Conservation (phyloP, 1,139 yeast species). For the Nakaseomyces sp. region DNA sequence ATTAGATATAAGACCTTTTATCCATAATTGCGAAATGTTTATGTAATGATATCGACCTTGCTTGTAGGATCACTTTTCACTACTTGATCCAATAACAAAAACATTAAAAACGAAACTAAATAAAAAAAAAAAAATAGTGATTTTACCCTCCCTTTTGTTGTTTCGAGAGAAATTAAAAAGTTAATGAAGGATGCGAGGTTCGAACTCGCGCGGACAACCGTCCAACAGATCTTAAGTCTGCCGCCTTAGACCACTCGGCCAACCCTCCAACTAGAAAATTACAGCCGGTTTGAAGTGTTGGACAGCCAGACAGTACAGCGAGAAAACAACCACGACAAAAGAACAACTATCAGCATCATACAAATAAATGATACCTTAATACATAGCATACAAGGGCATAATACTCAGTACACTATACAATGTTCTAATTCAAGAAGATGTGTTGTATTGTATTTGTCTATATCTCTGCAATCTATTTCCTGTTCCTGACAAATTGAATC, state of each 20-base stretch:
- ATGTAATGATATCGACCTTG: too few relatives aligned
- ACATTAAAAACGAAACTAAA: neutral
- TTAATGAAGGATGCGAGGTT: slow-evolving; percentile 73
- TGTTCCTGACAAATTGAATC: too few relatives aligned
- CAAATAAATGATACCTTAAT: too few relatives aligned
- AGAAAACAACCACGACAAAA: neutral
- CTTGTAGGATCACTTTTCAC: too few relatives aligned
- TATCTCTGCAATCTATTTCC: too few relatives aligned
- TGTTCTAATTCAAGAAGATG: too few relatives aligned
- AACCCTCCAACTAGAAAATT: slow-evolving; percentile 7
- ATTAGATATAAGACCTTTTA: too few relatives aligned
- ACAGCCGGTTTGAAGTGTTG: neutral
- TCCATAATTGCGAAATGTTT: too few relatives aligned
- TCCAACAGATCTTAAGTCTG: slow-evolving; percentile 11
- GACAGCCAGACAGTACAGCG: neutral
- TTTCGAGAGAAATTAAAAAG: slow-evolving; percentile 27
- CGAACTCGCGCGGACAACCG: slow-evolving; percentile 72
- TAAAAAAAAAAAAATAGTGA: neutral
- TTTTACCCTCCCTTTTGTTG: too few relatives aligned
- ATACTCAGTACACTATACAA: too few relatives aligned
- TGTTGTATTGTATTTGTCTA: neutral
- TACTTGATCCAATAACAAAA: neutral
- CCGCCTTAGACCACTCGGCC: slow-evolving; percentile 12
- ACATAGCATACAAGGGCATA: too few relatives aligned
- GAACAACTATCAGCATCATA: neutral